Base-by-base conservation (phyloP, 2,329 filamentous ascomycete genomes). In the Cladosporium halotolerans region DNA sequence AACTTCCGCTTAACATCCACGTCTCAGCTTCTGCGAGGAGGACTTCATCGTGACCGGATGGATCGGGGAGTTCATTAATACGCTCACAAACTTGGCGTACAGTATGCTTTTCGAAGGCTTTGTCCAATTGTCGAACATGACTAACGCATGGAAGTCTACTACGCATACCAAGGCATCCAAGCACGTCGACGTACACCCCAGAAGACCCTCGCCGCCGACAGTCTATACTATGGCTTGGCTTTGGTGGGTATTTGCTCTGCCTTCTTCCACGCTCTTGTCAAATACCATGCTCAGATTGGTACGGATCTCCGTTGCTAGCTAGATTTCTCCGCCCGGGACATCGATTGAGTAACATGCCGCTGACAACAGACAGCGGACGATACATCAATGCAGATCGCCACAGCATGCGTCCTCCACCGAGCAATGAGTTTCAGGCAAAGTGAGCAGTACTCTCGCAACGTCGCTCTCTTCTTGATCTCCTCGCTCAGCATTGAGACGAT, bases 21-120 rank as follows among this genome's bases (percentile, higher is more conserved):
- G 11, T 38, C 16, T 13, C 11, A 53, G 51, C 36, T 53, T 53
- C 18, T 53, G 51, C n/a, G 51, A 53, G 23, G 51, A 53, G 16
- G 51, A 53, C 36, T 53, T 46, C 51, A 53, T 53, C 23, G 31
- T 53, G 8, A 42, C 51, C 7, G 51, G 51, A 32, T 53, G 51
- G 51, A 23, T 47, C 6, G 51, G 43, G 28, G 51, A 53, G 38
- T 53, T 53, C 10, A 32, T 47, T 8, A 53, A 53, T 23, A 53
- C 51, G 11, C n/a, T 53, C 19, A 42, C 51, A 13, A 53, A 53
- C 28, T 42, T 53, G 36, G 51, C 51, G 9, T 53, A 53, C 38
- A 40, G 51, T 53, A 47, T 28, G 51, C 3, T 7, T 28, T 4
- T 16, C 1, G 4, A 39, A 31, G 9, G 16, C 33, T 42, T 2